These are phyloP conservation scores for Fistulina hepatica DNA, from an alignment of 1,284 basidiomycete genomes.

Conservation along the genomic window DNA sequence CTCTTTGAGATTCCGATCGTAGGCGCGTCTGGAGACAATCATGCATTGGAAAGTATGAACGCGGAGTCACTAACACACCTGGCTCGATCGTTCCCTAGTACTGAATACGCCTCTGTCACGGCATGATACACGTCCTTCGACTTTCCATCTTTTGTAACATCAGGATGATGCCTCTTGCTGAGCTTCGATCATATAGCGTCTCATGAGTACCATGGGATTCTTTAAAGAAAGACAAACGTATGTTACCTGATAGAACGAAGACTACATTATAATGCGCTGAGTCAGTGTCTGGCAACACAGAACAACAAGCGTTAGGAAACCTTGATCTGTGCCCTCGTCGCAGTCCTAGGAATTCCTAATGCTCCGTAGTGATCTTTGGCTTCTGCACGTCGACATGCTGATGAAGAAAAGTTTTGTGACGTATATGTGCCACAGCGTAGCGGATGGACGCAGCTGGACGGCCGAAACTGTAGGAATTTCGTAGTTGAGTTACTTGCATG, in stretches of 20 bases:
- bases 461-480: too few species aligned
- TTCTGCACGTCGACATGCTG: too few species aligned
- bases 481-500: too few species aligned
- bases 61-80: conserved; percentile 19
- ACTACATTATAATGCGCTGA: conserved; percentile 21
- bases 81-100: conserved; percentile 31
- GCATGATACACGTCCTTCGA: conserved; percentile 28
- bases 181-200: conserved; percentile 20
- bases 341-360: conserved; percentile 28
- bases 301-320: conserved; percentile 18
- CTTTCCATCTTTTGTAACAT: conserved; percentile 31
- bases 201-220: neutral
- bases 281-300: neutral
- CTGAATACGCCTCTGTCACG: conserved; percentile 32
- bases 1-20: too few species aligned
- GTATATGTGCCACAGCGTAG: too few species aligned
- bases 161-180: conserved; percentile 36
- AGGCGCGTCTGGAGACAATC: too few species aligned
- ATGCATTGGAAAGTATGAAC: too few species aligned
- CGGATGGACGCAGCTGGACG: too few species aligned
- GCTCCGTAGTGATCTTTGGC: conserved; percentile 36
- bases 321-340: conserved; percentile 36
- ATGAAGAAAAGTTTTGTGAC: too few species aligned
- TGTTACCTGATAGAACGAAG: conserved; percentile 33
- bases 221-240: neutral